Conservation (phyloP, 345 rosid species). For the Sonneratia caseolaris region DNA sequence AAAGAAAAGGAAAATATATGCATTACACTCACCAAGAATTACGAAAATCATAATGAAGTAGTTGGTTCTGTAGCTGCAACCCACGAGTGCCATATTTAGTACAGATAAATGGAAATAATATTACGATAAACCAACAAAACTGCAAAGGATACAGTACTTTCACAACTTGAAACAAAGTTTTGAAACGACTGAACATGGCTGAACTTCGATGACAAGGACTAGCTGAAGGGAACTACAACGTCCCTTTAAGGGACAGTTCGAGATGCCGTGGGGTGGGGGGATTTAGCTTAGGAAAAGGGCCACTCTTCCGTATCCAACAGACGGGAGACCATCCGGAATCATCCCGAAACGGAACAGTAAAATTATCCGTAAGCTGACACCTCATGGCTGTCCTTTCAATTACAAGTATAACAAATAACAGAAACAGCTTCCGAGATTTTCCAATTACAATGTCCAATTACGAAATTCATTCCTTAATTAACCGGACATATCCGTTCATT, state of each 20-base stretch:
- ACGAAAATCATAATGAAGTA: constrained; percentile 79
- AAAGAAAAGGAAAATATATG: background rate
- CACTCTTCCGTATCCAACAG: too few species aligned
- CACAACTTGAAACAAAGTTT: constrained; percentile 2
- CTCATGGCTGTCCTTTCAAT: background rate
- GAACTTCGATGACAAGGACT: background rate
- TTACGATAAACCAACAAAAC: background rate
- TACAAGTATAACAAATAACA: background rate
- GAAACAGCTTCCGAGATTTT: background rate
- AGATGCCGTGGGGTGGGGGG: too few species aligned
- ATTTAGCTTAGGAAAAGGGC: too few species aligned
- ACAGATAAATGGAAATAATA: background rate
- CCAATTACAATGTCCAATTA: background rate
- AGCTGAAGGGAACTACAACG: background rate
- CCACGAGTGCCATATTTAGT: constrained; percentile 1
- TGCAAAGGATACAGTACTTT: background rate
- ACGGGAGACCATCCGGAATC: too few species aligned
- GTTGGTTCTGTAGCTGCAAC: constrained; percentile 89
- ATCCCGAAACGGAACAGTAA: too few species aligned
- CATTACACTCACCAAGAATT: constrained; percentile 46
- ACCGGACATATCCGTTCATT: background rate
- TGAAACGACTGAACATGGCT: background rate
- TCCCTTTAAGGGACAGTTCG: background rate
- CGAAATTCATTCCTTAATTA: background rate
- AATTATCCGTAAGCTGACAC: background rate